phyloP scores from a whole-genome alignment of 495 filamentous ascomycete genomes.

The Aspergillus olivimuriae region DNA sequence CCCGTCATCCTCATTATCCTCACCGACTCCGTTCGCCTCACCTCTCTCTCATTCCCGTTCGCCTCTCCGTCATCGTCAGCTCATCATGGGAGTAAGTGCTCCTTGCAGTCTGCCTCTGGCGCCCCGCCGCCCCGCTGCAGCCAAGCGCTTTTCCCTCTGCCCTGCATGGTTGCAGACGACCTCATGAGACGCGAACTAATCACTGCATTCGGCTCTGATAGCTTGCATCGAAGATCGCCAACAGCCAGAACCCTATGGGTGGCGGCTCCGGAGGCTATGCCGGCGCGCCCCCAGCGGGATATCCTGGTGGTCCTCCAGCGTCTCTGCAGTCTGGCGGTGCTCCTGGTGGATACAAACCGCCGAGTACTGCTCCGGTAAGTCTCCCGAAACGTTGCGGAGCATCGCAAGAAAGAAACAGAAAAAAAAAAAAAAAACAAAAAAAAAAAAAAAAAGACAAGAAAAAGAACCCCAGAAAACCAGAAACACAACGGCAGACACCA shows the following conservation, averaged over 20 bases:
- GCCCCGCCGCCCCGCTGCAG: slow-evolving; percentile 9
- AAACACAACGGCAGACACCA: too few relatives aligned
- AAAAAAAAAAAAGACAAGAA: neutral
- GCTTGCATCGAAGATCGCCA: slow-evolving; percentile 43
- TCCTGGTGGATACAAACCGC: slow-evolving; percentile 27
- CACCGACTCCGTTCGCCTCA: neutral
- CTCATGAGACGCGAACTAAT: too few relatives aligned
- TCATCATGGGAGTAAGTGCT: slow-evolving; percentile 32
- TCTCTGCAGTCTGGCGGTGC: slow-evolving; percentile 21
- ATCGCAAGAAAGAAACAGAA: neutral
- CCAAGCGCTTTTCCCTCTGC: slow-evolving; percentile 6
- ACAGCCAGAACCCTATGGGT: slow-evolving; percentile 27
- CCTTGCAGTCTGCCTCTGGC: neutral
- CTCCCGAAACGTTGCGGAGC: too few relatives aligned
- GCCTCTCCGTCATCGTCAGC: slow-evolving; percentile 1
- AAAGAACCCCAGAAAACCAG: too few relatives aligned
- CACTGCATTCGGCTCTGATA: slow-evolving; percentile 17
- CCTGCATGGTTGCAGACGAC: too few relatives aligned
- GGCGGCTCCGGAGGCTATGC: slow-evolving; percentile 25
- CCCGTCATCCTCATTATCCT: neutral
- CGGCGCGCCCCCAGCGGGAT: slow-evolving; percentile 36
- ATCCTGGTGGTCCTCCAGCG: slow-evolving; percentile 38
- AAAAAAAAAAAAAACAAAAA: neutral
- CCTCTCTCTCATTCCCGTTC: slow-evolving; percentile 6
- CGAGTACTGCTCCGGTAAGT: slow-evolving; percentile 2